Evolutionary conservation across 176 grass and related monocot species (phyloP).

Genomic region (Bolboschoenus planiculmis): DNA sequence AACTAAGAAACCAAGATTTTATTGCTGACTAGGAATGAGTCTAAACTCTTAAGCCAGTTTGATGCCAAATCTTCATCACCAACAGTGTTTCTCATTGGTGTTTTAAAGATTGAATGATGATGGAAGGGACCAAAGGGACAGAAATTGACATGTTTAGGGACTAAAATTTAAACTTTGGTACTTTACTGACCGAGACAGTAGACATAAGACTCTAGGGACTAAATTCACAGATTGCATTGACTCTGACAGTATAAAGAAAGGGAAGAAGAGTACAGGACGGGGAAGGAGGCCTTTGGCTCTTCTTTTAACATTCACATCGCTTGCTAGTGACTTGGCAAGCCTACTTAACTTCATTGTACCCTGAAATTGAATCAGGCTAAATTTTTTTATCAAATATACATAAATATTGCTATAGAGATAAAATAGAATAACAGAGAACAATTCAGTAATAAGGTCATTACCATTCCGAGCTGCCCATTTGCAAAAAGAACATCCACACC

Average conservation of each 20-base stretch:
- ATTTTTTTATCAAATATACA: background rate
- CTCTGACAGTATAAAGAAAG: constrained; percentile 8
- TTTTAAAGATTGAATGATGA: background rate
- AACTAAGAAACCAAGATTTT: background rate
- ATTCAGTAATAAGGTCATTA: constrained; percentile 27
- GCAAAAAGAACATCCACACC: constrained; percentile 76
- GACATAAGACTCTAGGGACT: background rate
- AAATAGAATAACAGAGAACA: background rate
- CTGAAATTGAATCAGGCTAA: constrained; percentile 35
- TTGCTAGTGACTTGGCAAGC: constrained; percentile 83
- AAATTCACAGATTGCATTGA: background rate
- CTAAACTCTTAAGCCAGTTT: background rate
- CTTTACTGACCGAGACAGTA: background rate
- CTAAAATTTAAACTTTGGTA: background rate
- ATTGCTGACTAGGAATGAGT: background rate
- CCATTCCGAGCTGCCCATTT: constrained; percentile 94
- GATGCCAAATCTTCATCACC: background rate
- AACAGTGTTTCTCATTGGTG: background rate
- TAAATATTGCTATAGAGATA: background rate
- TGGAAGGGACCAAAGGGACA: background rate
- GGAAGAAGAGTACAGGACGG: constrained; percentile 51
- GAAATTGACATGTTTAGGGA: background rate
- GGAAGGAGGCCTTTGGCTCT: constrained; percentile 92
- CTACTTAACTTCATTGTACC: constrained; percentile 90
- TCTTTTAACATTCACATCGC: constrained; percentile 66